phyloP scores from a whole-genome alignment of 371 early-diverging fungal genomes.

The Amoeboaphelidium protococcarum region DNA sequence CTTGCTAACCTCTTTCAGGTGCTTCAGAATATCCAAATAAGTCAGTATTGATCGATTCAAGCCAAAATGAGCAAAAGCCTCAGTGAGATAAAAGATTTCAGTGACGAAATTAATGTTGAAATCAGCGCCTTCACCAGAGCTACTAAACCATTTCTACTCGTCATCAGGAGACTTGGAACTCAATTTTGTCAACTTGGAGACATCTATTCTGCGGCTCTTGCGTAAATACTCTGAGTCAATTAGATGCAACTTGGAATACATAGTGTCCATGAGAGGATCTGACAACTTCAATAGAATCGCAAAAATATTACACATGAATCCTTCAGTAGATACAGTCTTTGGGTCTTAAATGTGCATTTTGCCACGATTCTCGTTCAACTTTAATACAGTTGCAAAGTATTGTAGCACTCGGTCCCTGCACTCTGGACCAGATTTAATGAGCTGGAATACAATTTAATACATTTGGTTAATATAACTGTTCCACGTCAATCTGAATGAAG shows the following conservation, averaged over 20 bases:
- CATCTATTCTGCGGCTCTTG: constrained; percentile 16
- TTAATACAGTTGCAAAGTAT: neutral
- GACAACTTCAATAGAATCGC: constrained; percentile 32
- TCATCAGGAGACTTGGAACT: constrained; percentile 40
- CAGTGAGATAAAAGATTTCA: constrained; percentile 54
- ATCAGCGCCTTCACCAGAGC: neutral
- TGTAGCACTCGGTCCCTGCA: neutral
- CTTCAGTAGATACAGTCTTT: constrained; percentile 49
- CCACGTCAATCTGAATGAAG: neutral
- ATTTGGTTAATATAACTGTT: neutral
- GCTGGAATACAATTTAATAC: neutral
- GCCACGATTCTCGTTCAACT: neutral
- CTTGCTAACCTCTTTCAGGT: constrained; percentile 29
- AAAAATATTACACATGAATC: constrained; percentile 53
- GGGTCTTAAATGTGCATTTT: constrained; percentile 24
- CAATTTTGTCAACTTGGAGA: constrained; percentile 46
- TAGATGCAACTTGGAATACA: constrained; percentile 34
- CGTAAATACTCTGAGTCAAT: constrained; percentile 40
- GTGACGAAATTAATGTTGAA: constrained; percentile 47
- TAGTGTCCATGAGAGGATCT: constrained; percentile 57
- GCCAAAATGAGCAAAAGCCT: constrained; percentile 49
- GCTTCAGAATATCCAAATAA: constrained; percentile 32
- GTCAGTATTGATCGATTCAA: constrained; percentile 34
- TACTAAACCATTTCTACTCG: too few relatives aligned
- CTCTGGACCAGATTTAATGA: neutral